phyloP scores from a whole-genome alignment of 257 asterid genomes.

The Linaria vulgaris region DNA sequence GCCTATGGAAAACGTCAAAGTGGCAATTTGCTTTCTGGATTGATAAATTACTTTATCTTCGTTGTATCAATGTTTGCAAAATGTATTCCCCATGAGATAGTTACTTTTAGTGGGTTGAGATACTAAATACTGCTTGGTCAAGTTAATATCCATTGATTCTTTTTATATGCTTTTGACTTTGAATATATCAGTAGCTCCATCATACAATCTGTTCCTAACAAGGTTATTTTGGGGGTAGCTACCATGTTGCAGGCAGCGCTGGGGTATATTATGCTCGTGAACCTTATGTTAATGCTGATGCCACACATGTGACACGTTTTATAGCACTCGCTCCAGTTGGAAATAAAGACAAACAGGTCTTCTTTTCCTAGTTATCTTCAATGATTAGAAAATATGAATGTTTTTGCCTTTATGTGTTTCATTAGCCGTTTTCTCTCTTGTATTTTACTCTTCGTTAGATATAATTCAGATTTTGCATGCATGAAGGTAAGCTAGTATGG shows the following conservation, averaged over 20 bases:
- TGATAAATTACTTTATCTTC: background rate
- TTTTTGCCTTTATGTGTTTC: no score
- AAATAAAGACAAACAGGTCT: conserved; percentile 91
- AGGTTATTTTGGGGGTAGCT: conserved; percentile 48
- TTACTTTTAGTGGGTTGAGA: background rate
- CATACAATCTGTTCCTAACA: conserved; percentile 26
- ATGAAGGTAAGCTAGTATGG: conserved; percentile 4
- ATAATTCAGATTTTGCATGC: conserved; percentile 21
- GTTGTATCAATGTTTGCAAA: background rate
- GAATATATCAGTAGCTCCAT: conserved; percentile 16
- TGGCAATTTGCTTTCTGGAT: conserved; percentile 11
- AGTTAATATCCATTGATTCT: conserved; percentile 6
- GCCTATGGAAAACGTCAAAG: conserved; percentile 9
- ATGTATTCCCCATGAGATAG: conserved; percentile 10
- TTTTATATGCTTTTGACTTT: background rate
- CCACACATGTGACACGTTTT: conserved; percentile 86
- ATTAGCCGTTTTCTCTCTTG: background rate
- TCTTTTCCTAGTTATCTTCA: conserved; percentile 18
- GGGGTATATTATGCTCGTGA: conserved; percentile 84
- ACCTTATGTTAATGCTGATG: conserved; percentile 74
- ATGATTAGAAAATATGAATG: background rate
- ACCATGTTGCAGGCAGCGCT: conserved; percentile 84
- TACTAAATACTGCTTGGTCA: background rate
- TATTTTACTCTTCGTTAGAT: conserved; percentile 16
- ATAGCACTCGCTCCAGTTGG: conserved; percentile 93